A percentile compares a stretch with the other conserved stretches of the same genome.
Conservation (phyloP, 148 eudicot genomes). For the Hydrangea macrophylla region DNA sequence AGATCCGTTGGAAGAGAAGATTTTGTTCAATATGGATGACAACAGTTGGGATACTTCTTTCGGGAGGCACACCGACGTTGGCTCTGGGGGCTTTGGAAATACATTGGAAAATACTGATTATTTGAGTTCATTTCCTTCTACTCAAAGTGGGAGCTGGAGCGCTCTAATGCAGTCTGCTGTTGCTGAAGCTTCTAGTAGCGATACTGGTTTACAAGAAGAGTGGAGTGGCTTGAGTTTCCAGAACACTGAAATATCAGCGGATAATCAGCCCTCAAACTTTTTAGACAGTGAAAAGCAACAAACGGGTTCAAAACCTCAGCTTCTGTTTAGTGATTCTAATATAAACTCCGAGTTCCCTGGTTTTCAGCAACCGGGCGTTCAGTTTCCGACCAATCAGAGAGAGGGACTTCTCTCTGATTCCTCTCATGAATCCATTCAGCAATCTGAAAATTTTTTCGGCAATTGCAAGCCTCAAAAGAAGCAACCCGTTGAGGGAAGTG, state of each 20-base stretch:
- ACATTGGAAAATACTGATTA: conserved; percentile 21
- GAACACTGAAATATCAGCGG: conserved; percentile 37
- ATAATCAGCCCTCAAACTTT: conserved; percentile 31
- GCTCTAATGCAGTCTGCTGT: conserved; percentile 90
- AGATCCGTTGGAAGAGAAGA: conserved; percentile 66
- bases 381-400: conserved; percentile 19
- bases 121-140: conserved; percentile 32
- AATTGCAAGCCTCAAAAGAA: conserved; percentile 23
- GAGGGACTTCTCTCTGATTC: conserved; percentile 24
- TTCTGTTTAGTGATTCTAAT: conserved; percentile 18
- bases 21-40: conserved; percentile 57
- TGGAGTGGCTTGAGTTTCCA: conserved; percentile 63
- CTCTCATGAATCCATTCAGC: conserved; percentile 29
- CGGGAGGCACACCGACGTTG: conserved; percentile 23
- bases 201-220: conserved; percentile 58
- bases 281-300: conserved; percentile 25
- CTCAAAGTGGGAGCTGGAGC: conserved; percentile 79
- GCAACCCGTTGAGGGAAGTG: conserved; percentile 21
- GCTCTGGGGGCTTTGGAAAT: conserved; percentile 26
- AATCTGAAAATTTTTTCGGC: conserved; percentile 16
- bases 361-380: conserved; percentile 29
- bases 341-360: conserved; percentile 29
- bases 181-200: conserved; percentile 63
- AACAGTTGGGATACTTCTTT: conserved; percentile 46
- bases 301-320: conserved; percentile 22